Percentiles rank a stretch among this genome's conserved stretches.
Evolutionary conservation across 2,329 filamentous ascomycete species (phyloP).

Genomic region (Fusarium begoniae): DNA sequence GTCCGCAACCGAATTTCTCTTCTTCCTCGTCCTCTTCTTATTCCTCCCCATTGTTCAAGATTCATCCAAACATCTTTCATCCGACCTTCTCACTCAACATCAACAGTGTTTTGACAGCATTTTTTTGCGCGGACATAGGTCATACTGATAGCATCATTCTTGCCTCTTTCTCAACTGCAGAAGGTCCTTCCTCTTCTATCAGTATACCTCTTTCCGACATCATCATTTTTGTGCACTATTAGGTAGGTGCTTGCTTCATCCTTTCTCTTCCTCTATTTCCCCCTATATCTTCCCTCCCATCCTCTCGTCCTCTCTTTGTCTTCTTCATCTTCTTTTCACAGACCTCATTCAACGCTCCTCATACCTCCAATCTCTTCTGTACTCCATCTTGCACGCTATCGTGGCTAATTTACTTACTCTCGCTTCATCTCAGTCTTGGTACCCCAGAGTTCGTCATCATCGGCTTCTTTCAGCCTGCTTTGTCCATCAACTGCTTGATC

Average conservation of each 20-base stretch:
- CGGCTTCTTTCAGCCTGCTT: constrained; percentile 44
- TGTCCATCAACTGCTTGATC: constrained; percentile 43
- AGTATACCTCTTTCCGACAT: constrained; percentile 31
- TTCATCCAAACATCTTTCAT: constrained; percentile 2
- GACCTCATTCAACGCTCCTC: constrained; percentile 54
- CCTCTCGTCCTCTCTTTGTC: constrained; percentile 22
- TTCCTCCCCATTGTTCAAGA: constrained; percentile 2
- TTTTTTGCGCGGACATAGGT: constrained; percentile 8
- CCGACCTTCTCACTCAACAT: constrained; percentile 8
- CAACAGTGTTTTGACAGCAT: background rate
- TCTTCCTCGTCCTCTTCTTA: background rate
- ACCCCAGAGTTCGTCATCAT: constrained; percentile 55
- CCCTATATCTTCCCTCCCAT: constrained; percentile 16
- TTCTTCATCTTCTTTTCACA: constrained; percentile 49
- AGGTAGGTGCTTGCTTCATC: constrained; percentile 33
- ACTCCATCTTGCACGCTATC: constrained; percentile 67
- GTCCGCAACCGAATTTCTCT: background rate
- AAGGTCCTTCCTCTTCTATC: constrained; percentile 19
- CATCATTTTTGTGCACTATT: constrained; percentile 25
- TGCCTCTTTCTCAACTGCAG: constrained; percentile 19
- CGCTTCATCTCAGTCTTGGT: constrained; percentile 65
- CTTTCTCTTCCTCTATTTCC: constrained; percentile 4
- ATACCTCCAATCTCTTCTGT: constrained; percentile 47
- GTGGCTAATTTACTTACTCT: constrained; percentile 68
- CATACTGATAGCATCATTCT: constrained; percentile 34